Base-by-base conservation (phyloP, 139 green algal genomes). In the Closterium sp. region DNA sequence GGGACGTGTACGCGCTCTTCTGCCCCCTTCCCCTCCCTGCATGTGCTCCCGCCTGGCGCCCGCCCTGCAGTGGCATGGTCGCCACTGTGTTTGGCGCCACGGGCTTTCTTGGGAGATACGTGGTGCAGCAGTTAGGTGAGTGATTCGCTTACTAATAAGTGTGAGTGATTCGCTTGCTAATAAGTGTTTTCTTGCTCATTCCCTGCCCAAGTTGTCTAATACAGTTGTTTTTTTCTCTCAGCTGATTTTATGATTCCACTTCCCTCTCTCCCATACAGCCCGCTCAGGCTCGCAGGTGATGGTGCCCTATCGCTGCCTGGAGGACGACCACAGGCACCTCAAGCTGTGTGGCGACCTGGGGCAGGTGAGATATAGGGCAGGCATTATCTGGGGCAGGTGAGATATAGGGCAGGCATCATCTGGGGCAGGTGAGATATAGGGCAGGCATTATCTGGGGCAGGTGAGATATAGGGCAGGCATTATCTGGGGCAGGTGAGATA, bases 311-410 rank as follows among this genome's bases (percentile, higher is more conserved):
- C 96, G 98, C 88, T 97, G 96, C 90, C 94, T 97, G 30, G 97
- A 99, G 89, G 94, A 98, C 87, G 96, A 97, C 28, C 94, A 96
- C 24, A 96, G 97, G 88, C 97, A 99, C 91, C 95, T 99, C 22
- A 97, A 97, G 87, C 93, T 97, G 34, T 99, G 99, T 97, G 98
- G 98, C 1, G 98, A 99, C 95, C 95, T 99, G 24, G 98, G 98
- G 5, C 97, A 97, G 95, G 93, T 96, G 29, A 86, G 73, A 9
- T 29, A 9, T 29, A 4, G 4, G 22, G 21, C 22, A 29, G 73
- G 73, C 5, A 5, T 3, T 19, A n/a, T 6, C 2, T 3, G 73
- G 24, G 24, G 73, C 2, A 45, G 38, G 32, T 38, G 32, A 38
- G 2, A 38, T 4, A 4, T 86, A 4, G 4, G 22, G 21, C 22